A percentile compares a stretch with the other conserved stretches of the same genome.
phyloP scores from a whole-genome alignment of 306 rosid genomes.

The Cotoneaster glaucophyllus region DNA sequence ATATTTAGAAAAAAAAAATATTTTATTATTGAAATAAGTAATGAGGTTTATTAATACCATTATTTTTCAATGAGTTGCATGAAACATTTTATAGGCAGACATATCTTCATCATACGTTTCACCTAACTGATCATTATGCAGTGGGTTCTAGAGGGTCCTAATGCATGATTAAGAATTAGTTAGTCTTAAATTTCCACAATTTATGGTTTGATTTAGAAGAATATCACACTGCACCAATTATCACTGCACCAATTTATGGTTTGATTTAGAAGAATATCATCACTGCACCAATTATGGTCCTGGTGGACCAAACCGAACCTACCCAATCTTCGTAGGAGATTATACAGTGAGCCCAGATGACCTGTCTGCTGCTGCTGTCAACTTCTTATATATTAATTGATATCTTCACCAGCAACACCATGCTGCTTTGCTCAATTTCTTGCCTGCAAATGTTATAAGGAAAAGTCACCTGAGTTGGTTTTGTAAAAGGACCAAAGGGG shows the following conservation, averaged over 20 bases:
- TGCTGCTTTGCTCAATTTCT: neutral
- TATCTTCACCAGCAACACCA: neutral
- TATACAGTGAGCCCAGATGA: neutral
- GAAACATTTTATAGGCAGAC: neutral
- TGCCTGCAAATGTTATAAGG: neutral
- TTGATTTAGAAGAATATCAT: neutral
- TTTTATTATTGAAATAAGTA: too few species aligned
- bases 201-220: neutral
- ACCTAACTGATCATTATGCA: neutral
- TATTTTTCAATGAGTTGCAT: neutral
- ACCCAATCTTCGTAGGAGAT: neutral
- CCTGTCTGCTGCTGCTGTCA: conserved; percentile 20
- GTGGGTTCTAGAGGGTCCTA: conserved; percentile 8
- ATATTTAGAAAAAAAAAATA: too few species aligned
- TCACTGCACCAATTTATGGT: neutral
- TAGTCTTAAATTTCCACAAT: neutral
- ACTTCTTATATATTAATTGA: neutral
- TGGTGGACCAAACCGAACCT: too few species aligned
- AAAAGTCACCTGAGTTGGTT: neutral
- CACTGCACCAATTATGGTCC: neutral
- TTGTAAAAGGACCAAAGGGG: neutral
- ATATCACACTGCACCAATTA: neutral
- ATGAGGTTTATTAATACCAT: too few species aligned
- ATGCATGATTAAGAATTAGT: neutral
- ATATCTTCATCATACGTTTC: neutral